Evolutionary conservation across 1,284 basidiomycete genomes (phyloP).

Genomic region (Inonotus obliquus): DNA sequence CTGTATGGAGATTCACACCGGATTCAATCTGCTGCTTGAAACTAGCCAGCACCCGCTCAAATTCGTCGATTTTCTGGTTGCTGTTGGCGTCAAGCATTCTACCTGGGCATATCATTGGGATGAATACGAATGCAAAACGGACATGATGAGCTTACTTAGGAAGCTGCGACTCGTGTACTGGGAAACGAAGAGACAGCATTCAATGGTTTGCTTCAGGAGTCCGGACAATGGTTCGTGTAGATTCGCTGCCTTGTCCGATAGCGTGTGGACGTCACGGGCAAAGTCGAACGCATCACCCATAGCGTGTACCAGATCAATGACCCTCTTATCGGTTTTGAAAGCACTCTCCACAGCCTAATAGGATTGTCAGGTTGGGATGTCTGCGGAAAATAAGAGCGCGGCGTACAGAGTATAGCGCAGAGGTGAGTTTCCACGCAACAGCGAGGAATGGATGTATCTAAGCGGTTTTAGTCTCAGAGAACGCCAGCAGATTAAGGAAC

Average conservation of each 20-base stretch:
- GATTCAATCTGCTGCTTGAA: neutral
- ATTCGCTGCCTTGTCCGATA: neutral
- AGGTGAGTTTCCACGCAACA: neutral
- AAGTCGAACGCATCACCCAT: neutral
- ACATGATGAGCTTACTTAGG: neutral
- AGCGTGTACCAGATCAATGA: neutral
- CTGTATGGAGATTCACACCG: neutral
- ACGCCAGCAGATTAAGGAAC: neutral
- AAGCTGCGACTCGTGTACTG: neutral
- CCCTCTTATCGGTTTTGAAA: neutral
- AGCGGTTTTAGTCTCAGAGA: neutral
- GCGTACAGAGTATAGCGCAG: neutral
- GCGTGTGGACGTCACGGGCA: neutral
- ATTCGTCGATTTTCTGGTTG: neutral
- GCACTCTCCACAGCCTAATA: neutral
- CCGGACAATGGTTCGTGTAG: neutral
- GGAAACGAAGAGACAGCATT: neutral
- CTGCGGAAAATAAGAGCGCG: neutral
- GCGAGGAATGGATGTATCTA: constrained; percentile 1
- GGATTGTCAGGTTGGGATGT: too few relatives aligned
- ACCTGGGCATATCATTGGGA: too few relatives aligned
- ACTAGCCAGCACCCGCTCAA: neutral
- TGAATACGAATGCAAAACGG: too few relatives aligned
- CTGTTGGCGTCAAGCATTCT: neutral
- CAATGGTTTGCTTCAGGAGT: neutral